A percentile compares a stretch with the other conserved stretches of the same genome.
These are phyloP conservation scores for sorghum (Sorghum bicolor) DNA, from an alignment of 176 grass and related monocot species.

Conservation along the genomic window Sorghum_bicolor_NCBIv3 NC_012875.2:50208501-50209000, in stretches of 20 bases:
- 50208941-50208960: slow-evolving; percentile 81
- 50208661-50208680: slow-evolving; percentile 79
- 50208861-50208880: slow-evolving; percentile 60
- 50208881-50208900: slow-evolving; percentile 82
- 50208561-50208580: slow-evolving; percentile 83
- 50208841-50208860: slow-evolving; percentile 85
- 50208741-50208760: slow-evolving; percentile 71
- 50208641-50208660: slow-evolving; percentile 73
- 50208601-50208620: slow-evolving; percentile 72
- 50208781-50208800: slow-evolving; percentile 83
- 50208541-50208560: slow-evolving; percentile 68
- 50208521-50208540: slow-evolving; percentile 96
- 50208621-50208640: slow-evolving; percentile 92
- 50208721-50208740: slow-evolving; percentile 82
- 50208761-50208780: slow-evolving; percentile 91
- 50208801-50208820: slow-evolving; percentile 60
- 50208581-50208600: slow-evolving; percentile 85
- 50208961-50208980: slow-evolving; percentile 88
- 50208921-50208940: slow-evolving; percentile 60
- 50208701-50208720: slow-evolving; percentile 86
- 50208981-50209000: slow-evolving; percentile 70
- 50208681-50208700: slow-evolving; percentile 95
- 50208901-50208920: slow-evolving; percentile 83
- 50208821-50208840: slow-evolving; percentile 96
- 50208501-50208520: slow-evolving; percentile 68